A percentile compares a stretch with the other conserved stretches of the same genome.
These are phyloP conservation scores for Antitrichia curtipendula DNA, from an alignment of 225 moss, liverwort and hornwort genomes.

Conservation along the genomic window DNA sequence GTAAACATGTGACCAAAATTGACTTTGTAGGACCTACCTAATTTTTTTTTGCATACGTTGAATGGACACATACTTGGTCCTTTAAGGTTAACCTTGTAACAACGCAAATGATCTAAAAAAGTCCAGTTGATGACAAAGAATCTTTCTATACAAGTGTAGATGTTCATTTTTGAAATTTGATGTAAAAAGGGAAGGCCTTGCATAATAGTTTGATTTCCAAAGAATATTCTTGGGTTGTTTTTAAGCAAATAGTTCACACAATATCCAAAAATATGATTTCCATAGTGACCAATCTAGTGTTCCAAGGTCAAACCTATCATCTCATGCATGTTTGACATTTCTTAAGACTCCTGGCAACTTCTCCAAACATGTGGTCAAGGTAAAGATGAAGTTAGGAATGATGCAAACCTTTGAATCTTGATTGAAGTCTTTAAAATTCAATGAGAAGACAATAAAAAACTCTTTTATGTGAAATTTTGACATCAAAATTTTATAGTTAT, in stretches of 20 bases:
- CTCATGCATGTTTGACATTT: too few relatives aligned
- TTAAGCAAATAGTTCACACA: not conserved
- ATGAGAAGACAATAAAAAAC: not conserved
- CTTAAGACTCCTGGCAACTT: not conserved
- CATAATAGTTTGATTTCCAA: not conserved
- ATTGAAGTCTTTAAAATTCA: not conserved
- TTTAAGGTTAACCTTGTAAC: not conserved
- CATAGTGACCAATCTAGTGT: too few relatives aligned
- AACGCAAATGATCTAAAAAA: accelerated
- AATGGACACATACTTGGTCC: not conserved
- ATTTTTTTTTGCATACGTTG: not conserved
- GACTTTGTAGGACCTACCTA: accelerated
- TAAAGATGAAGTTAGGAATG: not conserved
- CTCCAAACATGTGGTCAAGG: accelerated
- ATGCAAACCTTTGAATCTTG: not conserved
- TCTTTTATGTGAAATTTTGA: not conserved
- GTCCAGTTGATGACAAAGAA: accelerated
- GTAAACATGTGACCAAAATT: not conserved
- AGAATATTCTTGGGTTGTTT: not conserved
- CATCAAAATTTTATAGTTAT: not conserved
- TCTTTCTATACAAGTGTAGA: not conserved
- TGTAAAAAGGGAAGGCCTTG: accelerated
- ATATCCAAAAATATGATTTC: not conserved
- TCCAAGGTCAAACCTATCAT: not conserved
- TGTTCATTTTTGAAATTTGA: not conserved